Evolutionary conservation across 495 filamentous ascomycete species (phyloP).

Genomic region (Mycothermus thermophilus): DNA sequence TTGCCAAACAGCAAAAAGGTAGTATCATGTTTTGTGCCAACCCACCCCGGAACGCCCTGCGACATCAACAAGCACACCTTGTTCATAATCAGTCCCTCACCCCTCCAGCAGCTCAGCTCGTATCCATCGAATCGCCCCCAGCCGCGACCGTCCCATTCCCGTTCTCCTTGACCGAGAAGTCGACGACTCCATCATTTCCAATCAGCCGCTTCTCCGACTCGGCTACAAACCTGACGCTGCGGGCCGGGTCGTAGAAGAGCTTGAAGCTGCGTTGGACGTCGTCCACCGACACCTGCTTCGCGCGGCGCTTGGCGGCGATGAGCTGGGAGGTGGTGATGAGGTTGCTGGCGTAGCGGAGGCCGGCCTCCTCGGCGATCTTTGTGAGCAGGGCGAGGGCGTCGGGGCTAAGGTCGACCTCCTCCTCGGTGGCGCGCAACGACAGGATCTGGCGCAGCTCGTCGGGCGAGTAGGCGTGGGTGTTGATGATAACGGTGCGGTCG

Average conservation of each 20-base stretch:
- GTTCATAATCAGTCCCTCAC: too few species aligned
- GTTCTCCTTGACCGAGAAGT: constrained; percentile 43
- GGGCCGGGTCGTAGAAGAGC: constrained; percentile 77
- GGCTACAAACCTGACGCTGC: constrained; percentile 80
- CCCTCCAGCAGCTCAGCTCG: constrained; percentile 33
- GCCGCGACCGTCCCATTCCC: too few species aligned
- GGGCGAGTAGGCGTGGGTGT: constrained; percentile 72
- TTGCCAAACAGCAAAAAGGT: too few species aligned
- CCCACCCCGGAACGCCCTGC: too few species aligned
- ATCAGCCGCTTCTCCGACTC: constrained; percentile 90
- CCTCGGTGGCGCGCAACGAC: constrained; percentile 80
- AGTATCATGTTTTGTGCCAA: too few species aligned
- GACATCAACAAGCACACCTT: too few species aligned
- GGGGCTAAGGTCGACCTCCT: constrained; percentile 80
- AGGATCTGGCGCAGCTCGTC: constrained; percentile 88
- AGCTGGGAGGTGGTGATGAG: constrained; percentile 88
- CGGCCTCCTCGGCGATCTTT: constrained; percentile 88
- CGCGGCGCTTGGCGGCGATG: constrained; percentile 61
- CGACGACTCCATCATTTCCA: constrained; percentile 68
- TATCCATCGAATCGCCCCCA: constrained; percentile 70
- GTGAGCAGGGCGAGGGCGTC: constrained; percentile 85
- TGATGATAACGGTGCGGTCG: constrained; percentile 90
- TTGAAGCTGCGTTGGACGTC: constrained; percentile 89
- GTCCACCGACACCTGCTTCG: constrained; percentile 61
- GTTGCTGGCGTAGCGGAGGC: constrained; percentile 85